phyloP scores from a whole-genome alignment of 1,284 basidiomycete genomes.

The Ceratobasidium sp. region DNA sequence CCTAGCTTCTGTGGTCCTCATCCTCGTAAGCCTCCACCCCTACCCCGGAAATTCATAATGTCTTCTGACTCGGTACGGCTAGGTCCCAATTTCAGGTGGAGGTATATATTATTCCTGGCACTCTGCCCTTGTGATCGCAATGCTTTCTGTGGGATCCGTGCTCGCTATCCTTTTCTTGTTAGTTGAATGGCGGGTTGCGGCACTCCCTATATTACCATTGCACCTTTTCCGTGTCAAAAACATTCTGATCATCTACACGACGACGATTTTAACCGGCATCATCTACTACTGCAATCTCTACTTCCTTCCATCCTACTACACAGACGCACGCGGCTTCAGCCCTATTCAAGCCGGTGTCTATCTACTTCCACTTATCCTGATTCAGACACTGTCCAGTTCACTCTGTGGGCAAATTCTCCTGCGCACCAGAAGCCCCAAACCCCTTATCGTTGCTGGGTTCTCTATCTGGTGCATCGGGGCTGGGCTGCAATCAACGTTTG shows the following conservation, averaged over 20 bases:
- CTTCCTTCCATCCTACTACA: conserved; percentile 40
- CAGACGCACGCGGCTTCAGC: conserved; percentile 33
- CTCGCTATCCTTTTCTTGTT: conserved; percentile 27
- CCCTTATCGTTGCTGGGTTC: conserved; percentile 27
- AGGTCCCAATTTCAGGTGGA: conserved; percentile 37
- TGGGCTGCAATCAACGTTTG: conserved; percentile 36
- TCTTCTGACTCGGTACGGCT: neutral
- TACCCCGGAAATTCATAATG: too few species aligned
- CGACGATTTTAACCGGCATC: conserved; percentile 35
- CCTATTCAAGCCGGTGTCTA: conserved; percentile 39
- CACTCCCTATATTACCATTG: conserved; percentile 33
- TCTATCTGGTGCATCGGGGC: conserved; percentile 38
- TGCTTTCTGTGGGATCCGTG: conserved; percentile 33
- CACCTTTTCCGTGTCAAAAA: conserved; percentile 34
- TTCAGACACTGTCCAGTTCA: conserved; percentile 25
- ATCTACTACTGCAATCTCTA: conserved; percentile 40
- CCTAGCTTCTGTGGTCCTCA: conserved; percentile 25
- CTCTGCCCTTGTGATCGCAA: conserved; percentile 33
- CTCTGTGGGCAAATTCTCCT: conserved; percentile 33
- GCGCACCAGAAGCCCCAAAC: conserved; percentile 18
- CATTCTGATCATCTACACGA: conserved; percentile 35
- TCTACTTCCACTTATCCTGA: conserved; percentile 28
- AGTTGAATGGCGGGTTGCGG: conserved; percentile 36
- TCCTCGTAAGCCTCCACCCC: conserved; percentile 8
- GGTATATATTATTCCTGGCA: conserved; percentile 39